Evolutionary conservation across 2,329 filamentous ascomycete genomes (phyloP).

Genomic region (Fusarium verrucosum): DNA sequence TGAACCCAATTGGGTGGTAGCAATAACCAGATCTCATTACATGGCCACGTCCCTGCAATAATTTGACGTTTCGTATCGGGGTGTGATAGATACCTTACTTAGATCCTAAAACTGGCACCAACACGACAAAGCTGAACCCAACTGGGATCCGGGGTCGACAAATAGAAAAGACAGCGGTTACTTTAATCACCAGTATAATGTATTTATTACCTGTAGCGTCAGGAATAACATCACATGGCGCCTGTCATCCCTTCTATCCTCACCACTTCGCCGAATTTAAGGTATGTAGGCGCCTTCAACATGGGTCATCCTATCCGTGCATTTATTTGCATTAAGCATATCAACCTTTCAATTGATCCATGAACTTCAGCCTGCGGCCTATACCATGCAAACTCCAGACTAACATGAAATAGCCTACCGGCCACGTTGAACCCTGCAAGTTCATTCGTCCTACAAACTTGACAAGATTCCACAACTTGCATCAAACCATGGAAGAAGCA

Average conservation of each 20-base stretch:
- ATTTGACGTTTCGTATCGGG: slow-evolving; percentile 4
- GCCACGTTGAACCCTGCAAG: not conserved
- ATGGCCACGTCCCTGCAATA: slow-evolving; percentile 5
- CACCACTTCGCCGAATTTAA: not conserved
- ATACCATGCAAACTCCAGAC: not conserved
- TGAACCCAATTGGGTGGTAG: not conserved
- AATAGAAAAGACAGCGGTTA: slow-evolving; percentile 22
- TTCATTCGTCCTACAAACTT: slow-evolving; percentile 1
- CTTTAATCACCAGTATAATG: not conserved
- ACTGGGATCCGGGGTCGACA: slow-evolving; percentile 31
- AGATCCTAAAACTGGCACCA: slow-evolving; percentile 19
- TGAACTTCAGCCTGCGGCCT: not conserved
- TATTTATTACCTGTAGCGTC: not conserved
- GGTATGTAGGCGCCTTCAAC: not conserved
- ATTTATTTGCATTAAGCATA: not conserved
- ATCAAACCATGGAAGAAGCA: slow-evolving; percentile 12
- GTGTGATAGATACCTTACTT: too few relatives aligned
- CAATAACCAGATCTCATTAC: slow-evolving; percentile 10
- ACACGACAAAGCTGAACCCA: slow-evolving; percentile 4
- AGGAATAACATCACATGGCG: not conserved
- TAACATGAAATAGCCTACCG: not conserved
- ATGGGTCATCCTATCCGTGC: not conserved
- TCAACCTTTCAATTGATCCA: slow-evolving; percentile 3
- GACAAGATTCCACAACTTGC: slow-evolving; percentile 1
- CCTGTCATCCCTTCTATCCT: not conserved